phyloP scores from a whole-genome alignment of 768 basidiomycete genomes.

The Boletales sp. region DNA sequence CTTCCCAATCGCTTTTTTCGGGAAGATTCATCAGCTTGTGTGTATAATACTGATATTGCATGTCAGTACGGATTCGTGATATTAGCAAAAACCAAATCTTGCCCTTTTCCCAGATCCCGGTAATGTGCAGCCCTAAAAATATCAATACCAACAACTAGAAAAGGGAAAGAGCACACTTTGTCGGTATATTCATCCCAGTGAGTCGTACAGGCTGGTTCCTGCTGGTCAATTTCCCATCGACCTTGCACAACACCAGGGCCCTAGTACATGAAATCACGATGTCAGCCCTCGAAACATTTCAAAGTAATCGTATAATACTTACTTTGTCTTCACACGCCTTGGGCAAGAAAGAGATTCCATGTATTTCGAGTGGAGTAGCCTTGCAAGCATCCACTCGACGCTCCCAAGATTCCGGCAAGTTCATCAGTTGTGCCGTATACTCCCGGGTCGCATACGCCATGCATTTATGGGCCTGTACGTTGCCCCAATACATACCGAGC shows the following conservation, averaged over 20 bases:
- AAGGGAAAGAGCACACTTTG: constrained; percentile 13
- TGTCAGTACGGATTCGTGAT: neutral
- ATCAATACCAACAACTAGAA: neutral
- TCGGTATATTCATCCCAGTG: constrained; percentile 25
- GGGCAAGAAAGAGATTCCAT: constrained; percentile 17
- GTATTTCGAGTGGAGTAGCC: constrained; percentile 17
- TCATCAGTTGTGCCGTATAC: constrained; percentile 28
- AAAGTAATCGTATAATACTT: neutral
- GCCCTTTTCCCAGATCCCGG: constrained; percentile 22
- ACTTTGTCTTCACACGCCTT: constrained; percentile 24
- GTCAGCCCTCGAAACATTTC: neutral
- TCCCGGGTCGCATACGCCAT: constrained; percentile 25
- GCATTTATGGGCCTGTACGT: constrained; percentile 19
- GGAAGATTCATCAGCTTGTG: too few species aligned
- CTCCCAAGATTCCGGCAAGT: constrained; percentile 21
- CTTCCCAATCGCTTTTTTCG: too few species aligned
- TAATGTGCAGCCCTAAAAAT: constrained; percentile 22
- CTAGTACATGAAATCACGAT: neutral
- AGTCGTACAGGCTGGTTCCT: constrained; percentile 26
- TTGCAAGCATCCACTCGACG: constrained; percentile 22
- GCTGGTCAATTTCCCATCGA: constrained; percentile 23
- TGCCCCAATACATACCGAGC: constrained; percentile 21
- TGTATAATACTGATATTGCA: too few species aligned
- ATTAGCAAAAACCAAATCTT: neutral
- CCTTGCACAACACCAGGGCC: constrained; percentile 21